These are phyloP conservation scores for Puya raimondii DNA, from an alignment of 176 grass and related monocot species.

Conservation along the genomic window DNA sequence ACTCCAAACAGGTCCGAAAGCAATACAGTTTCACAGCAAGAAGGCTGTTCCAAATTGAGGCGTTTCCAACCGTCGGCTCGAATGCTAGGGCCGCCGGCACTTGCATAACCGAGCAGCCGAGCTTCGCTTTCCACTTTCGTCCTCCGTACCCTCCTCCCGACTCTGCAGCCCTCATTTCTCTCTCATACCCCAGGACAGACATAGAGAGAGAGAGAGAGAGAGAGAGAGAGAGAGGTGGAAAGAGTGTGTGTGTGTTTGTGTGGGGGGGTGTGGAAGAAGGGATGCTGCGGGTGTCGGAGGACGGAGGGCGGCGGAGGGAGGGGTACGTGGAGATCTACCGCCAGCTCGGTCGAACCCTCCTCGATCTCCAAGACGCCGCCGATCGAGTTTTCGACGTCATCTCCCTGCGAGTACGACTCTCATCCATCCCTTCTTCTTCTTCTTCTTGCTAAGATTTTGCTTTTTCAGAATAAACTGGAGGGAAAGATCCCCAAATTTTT, in stretches of 20 bases:
- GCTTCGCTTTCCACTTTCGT: too few relatives aligned
- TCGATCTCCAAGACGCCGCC: constrained; percentile 49
- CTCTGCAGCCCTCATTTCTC: too few relatives aligned
- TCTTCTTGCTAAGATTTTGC: background rate
- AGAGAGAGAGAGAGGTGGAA: constrained; percentile 9
- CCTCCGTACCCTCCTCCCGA: too few relatives aligned
- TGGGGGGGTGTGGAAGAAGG: background rate
- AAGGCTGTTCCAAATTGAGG: too few relatives aligned
- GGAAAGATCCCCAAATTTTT: background rate
- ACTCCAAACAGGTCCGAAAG: too few relatives aligned
- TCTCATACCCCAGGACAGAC: too few relatives aligned
- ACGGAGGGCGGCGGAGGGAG: constrained; percentile 36
- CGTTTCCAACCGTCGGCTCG: too few relatives aligned
- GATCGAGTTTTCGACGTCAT: constrained; percentile 53
- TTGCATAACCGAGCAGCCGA: too few relatives aligned
- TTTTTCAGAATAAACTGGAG: constrained; percentile 1
- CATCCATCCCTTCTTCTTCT: background rate
- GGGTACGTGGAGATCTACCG: constrained; percentile 44
- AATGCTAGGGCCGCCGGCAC: too few relatives aligned
- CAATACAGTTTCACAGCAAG: too few relatives aligned
- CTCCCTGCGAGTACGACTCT: constrained; percentile 27
- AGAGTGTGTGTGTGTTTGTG: constrained; percentile 9
- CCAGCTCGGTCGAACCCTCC: constrained; percentile 48
- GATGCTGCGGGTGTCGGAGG: constrained; percentile 72
- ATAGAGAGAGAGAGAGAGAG: background rate